A percentile compares a stretch with the other conserved stretches of the same genome.
These are phyloP conservation scores for Verticillium tricorpus DNA, from an alignment of 2,329 filamentous ascomycete species.

Conservation along the genomic window DNA sequence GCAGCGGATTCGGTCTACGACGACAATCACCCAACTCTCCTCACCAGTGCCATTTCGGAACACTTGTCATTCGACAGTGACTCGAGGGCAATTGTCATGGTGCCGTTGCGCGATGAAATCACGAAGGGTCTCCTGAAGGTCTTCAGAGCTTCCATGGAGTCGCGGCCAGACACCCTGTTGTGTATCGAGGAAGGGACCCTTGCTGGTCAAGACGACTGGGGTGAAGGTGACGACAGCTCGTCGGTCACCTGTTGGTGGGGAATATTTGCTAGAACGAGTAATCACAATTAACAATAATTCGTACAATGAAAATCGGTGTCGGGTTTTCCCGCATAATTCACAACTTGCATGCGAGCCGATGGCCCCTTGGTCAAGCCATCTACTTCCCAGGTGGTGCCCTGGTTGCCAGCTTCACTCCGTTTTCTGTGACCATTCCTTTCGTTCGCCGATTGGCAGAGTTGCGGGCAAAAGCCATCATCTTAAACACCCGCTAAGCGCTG, in stretches of 20 bases:
- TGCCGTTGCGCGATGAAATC: slow-evolving; percentile 71
- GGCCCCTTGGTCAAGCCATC: too few species aligned
- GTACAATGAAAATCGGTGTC: not conserved
- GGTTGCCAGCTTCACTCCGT: too few species aligned
- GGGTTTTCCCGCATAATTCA: too few species aligned
- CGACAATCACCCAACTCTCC: slow-evolving; percentile 69
- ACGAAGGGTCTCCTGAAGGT: slow-evolving; percentile 56
- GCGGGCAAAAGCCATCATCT: too few species aligned
- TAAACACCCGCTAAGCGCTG: too few species aligned
- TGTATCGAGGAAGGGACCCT: slow-evolving; percentile 58
- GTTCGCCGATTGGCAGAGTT: too few species aligned
- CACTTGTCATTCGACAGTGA: slow-evolving; percentile 56
- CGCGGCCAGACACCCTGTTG: slow-evolving; percentile 41
- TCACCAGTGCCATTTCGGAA: slow-evolving; percentile 64
- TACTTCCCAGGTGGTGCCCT: too few species aligned
- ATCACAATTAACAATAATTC: not conserved
- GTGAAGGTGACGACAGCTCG: slow-evolving; percentile 39
- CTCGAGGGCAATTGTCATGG: slow-evolving; percentile 71
- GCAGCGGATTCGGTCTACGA: slow-evolving; percentile 88
- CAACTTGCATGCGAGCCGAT: too few species aligned
- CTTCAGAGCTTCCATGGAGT: slow-evolving; percentile 58
- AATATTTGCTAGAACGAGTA: slow-evolving; percentile 37
- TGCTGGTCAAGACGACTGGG: slow-evolving; percentile 71
- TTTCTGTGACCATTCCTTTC: too few species aligned
- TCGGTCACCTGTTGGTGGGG: slow-evolving; percentile 66